Evolutionary conservation across 768 basidiomycete species (phyloP).

Genomic region (Leccinum longicurvipes): DNA sequence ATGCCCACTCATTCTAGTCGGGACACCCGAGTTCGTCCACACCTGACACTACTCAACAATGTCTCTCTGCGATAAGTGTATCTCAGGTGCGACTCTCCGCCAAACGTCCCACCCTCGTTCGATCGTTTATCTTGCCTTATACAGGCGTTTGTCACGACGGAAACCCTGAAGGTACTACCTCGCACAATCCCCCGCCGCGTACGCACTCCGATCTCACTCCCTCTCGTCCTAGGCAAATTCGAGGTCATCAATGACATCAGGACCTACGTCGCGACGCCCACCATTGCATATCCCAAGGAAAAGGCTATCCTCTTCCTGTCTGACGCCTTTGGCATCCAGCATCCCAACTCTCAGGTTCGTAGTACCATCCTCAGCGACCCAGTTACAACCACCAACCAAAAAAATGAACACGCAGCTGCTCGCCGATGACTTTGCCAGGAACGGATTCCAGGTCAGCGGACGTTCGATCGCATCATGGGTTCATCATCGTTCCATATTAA

Average conservation of each 20-base stretch:
- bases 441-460: not conserved
- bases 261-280: conserved; percentile 54
- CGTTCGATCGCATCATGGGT: too few relatives aligned
- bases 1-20: too few relatives aligned
- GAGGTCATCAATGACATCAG: conserved; percentile 46
- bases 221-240: not conserved
- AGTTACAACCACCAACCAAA: not conserved
- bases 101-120: not conserved
- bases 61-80: conserved; percentile 55
- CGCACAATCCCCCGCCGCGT: not conserved
- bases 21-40: too few relatives aligned
- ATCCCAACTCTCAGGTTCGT: conserved; percentile 4
- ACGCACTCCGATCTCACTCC: not conserved
- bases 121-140: not conserved
- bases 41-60: too few relatives aligned
- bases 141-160: conserved; percentile 51
- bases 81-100: conserved; percentile 46
- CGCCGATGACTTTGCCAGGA: conserved; percentile 13
- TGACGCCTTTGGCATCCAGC: conserved; percentile 50
- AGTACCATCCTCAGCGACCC: not conserved
- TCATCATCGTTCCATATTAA: not conserved
- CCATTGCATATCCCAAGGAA: conserved; percentile 46
- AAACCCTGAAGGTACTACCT: conserved; percentile 39
- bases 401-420: conserved; percentile 34
- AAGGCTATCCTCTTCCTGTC: conserved; percentile 55